Evolutionary conservation across 169 alveolate species (phyloP), one percentile per base, ranked within the genome.

Genomic region (Cryptosporidium felis): DNA sequence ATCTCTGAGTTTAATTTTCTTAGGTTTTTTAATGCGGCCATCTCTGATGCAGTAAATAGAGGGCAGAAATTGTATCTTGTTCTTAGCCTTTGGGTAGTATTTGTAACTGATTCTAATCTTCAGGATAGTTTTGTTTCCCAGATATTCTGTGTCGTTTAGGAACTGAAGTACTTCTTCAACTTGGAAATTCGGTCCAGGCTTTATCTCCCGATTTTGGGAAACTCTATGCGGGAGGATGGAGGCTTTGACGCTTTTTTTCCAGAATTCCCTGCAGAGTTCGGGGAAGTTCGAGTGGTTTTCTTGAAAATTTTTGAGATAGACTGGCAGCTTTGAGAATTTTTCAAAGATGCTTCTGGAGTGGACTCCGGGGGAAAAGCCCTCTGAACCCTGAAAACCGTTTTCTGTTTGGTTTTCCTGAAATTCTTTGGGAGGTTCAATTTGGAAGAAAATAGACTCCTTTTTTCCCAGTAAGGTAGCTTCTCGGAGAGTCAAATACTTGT

Each of bases 31-130:
- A 9, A 66, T 66, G n/a, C 82, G 62, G 10, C 36, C 3, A 47
- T 66, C 82, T 46, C 12, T 46, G 5, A 66, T 49, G 21, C 82
- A 66, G 30, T 44, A 66, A 28, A 66, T 51, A n/a, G 10, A 18
- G 30, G 82, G 82, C 1, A 23, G 26, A 61, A 38, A 61, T 18
- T 32, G 34, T 38, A 28, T 28, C 8, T 61, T 34, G 6, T 10
- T 61, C 14, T 61, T 14, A 2, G 23, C 32, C 32, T 12, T 16
- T 32, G 66, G 18, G 12, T 59, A 38, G 34, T 21, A 66, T 5
- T 21, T 5, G 10, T 44, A 21, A 47, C 51, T 66, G n/a, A 66
- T 14, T 4, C 82, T 46, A 1, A 66, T 9, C 30, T 18, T 66
- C 2, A 66, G 23, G n/a, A 66, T 30, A 32, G 82, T 66, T 47